Evolutionary conservation across 768 basidiomycete species (phyloP).

Genomic region (Kwoniella pini): DNA sequence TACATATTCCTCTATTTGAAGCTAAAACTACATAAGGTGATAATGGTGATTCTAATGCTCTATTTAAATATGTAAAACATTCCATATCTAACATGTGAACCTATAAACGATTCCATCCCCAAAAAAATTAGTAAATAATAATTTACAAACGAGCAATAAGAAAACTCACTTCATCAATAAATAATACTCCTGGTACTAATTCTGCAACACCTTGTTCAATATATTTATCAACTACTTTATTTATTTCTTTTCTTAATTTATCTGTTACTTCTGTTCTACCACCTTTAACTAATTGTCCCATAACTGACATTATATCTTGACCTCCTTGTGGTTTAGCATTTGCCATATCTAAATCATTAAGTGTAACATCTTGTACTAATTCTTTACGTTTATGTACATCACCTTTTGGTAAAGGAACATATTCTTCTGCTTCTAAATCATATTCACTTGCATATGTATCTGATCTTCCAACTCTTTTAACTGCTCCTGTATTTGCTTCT

Average conservation of each 20-base stretch:
- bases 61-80: conserved; percentile 97
- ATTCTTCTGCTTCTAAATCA: conserved; percentile 97
- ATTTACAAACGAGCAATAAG: too few relatives aligned
- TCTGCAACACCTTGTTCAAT: conserved; percentile 99
- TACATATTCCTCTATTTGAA: conserved; percentile 88
- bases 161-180: conserved; percentile 95
- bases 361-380: conserved; percentile 88
- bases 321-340: conserved; percentile 89
- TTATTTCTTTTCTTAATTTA: conserved; percentile 90
- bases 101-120: conserved; percentile 61
- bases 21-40: conserved; percentile 97
- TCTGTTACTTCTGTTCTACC: conserved; percentile 96
- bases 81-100: conserved; percentile 99
- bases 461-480: conserved; percentile 92
- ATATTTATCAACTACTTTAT: conserved; percentile 95
- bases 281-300: conserved; percentile 84
- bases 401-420: conserved; percentile 94
- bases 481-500: conserved; percentile 88
- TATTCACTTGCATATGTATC: conserved; percentile 97
- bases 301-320: conserved; percentile 98
- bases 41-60: conserved; percentile 91
- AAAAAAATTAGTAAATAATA: too few relatives aligned
- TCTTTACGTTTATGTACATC: conserved; percentile 96
- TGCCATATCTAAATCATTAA: conserved; percentile 93
- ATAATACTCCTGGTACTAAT: conserved; percentile 94